Evolutionary conservation across 768 basidiomycete species (phyloP).

Genomic region (Fomitopsis pulvina): DNA sequence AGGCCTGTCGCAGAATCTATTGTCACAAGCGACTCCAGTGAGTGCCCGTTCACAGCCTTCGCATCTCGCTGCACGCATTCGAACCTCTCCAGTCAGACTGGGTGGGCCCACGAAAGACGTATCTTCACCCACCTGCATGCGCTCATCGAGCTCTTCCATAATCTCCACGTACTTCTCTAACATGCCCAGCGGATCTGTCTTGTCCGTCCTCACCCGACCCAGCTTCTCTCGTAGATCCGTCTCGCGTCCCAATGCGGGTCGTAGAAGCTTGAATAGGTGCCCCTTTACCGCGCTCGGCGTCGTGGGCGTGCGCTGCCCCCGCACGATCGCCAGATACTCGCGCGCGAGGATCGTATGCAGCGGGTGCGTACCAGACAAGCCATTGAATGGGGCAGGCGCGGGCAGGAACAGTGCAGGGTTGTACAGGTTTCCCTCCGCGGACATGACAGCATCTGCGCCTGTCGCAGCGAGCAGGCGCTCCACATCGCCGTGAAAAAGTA

Average conservation of each 20-base stretch:
- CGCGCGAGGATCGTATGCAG: constrained; percentile 63
- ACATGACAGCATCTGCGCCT: constrained; percentile 90
- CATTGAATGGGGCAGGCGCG: constrained; percentile 5
- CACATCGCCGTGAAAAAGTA: constrained; percentile 84
- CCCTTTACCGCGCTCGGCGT: constrained; percentile 75
- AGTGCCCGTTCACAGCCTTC: constrained; percentile 25
- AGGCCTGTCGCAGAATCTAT: constrained; percentile 44
- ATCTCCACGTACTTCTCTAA: constrained; percentile 42
- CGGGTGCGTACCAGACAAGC: constrained; percentile 41
- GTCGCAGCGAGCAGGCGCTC: constrained; percentile 73
- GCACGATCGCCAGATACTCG: constrained; percentile 83
- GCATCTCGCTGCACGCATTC: constrained; percentile 39
- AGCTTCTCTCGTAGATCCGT: constrained; percentile 69
- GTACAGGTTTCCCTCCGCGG: constrained; percentile 90
- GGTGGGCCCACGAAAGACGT: background rate
- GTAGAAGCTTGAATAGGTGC: constrained; percentile 89
- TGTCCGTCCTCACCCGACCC: constrained; percentile 36
- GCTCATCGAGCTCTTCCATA: constrained; percentile 49
- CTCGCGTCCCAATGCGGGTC: constrained; percentile 62
- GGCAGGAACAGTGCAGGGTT: constrained; percentile 77
- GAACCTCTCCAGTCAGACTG: background rate
- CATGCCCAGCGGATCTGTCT: constrained; percentile 22
- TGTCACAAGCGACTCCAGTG: constrained; percentile 31
- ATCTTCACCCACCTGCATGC: constrained; percentile 50
- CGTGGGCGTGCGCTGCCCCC: constrained; percentile 62